phyloP scores from a whole-genome alignment of 306 rosid genomes.

The Cyclanthera cordifolia region DNA sequence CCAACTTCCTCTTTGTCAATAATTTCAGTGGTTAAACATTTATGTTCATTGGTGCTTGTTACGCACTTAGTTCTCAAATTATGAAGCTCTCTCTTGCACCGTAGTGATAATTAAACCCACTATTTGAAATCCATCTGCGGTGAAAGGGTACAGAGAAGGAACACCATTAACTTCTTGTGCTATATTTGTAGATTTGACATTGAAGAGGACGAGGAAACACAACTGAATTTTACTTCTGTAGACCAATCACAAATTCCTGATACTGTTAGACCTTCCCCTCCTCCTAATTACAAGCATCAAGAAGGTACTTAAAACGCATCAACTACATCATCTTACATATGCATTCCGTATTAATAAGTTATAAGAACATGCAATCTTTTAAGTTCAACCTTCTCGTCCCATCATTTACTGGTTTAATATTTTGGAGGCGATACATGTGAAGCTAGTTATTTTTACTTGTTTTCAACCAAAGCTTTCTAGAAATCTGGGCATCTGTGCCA shows the following conservation, averaged over 20 bases:
- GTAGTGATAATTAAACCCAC: not conserved
- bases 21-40: not conserved
- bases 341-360: not conserved
- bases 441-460: not conserved
- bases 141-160: not conserved
- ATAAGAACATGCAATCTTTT: not conserved
- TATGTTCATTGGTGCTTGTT: not conserved
- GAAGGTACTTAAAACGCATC: constrained; percentile 16
- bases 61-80: not conserved
- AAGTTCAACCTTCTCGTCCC: not conserved
- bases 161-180: not conserved
- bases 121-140: not conserved
- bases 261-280: constrained; percentile 40
- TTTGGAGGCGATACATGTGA: not conserved
- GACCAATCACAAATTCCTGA: constrained; percentile 32
- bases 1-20: not conserved
- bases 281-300: constrained; percentile 25
- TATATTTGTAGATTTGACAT: constrained; percentile 56
- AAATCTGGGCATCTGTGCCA: not conserved
- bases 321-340: not conserved
- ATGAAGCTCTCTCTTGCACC: not conserved
- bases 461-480: not conserved
- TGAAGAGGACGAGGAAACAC: constrained; percentile 51
- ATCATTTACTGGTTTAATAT: not conserved
- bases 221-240: constrained; percentile 31